phyloP scores from a whole-genome alignment of 1,284 basidiomycete genomes.

The Lentinus polychrous region DNA sequence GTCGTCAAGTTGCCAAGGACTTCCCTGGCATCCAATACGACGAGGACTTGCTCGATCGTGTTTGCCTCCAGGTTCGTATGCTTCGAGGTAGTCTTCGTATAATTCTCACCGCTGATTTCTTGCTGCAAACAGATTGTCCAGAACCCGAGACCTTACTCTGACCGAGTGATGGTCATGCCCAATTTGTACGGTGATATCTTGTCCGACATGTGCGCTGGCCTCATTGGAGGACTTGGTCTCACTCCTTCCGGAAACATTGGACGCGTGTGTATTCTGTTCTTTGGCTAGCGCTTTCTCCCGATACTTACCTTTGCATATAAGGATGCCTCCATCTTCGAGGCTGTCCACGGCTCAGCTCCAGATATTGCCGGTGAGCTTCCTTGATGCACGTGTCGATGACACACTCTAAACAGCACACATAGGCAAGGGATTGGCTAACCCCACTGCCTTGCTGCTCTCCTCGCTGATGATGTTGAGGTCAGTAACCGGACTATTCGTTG shows the following conservation, averaged over 20 bases:
- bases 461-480: constrained; percentile 96
- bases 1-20: constrained; percentile 93
- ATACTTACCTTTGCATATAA: constrained; percentile 27
- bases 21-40: constrained; percentile 94
- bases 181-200: constrained; percentile 98
- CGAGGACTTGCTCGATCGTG: constrained; percentile 96
- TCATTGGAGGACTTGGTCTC: constrained; percentile 96
- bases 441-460: constrained; percentile 91
- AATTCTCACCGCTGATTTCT: constrained; percentile 1
- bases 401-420: constrained; percentile 23
- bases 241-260: constrained; percentile 99
- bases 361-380: constrained; percentile 66
- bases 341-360: constrained; percentile 95
- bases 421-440: constrained; percentile 97
- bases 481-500: constrained; percentile 18
- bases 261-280: constrained; percentile 45
- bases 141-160: constrained; percentile 90
- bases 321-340: constrained; percentile 99
- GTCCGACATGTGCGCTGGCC: constrained; percentile 98
- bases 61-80: constrained; percentile 75
- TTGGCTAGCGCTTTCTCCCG: not conserved
- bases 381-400: not conserved
- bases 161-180: constrained; percentile 99
- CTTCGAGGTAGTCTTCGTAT: constrained; percentile 5
- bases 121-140: constrained; percentile 70